Evolutionary conservation across 2,329 filamentous ascomycete genomes (phyloP).

Genomic region (Neofusicoccum sp.): DNA sequence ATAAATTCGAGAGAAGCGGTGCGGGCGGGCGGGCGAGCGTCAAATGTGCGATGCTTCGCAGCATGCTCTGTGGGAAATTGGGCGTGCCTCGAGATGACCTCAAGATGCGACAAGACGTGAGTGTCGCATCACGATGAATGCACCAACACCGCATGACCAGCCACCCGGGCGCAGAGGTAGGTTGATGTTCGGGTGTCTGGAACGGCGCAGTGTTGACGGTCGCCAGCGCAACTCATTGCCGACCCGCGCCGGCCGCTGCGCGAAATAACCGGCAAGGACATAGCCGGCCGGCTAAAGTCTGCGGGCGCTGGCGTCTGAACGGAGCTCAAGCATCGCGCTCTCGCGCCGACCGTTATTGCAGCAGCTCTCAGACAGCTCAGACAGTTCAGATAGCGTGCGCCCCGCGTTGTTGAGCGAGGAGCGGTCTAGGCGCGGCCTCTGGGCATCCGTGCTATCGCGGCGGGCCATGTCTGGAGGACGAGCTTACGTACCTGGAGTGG

Average conservation of each 20-base stretch:
- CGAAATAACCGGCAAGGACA: background rate
- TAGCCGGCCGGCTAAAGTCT: background rate
- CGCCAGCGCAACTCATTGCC: background rate
- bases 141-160: background rate
- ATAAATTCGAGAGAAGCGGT: background rate
- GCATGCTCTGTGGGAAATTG: background rate
- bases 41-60: background rate
- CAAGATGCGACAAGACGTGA: background rate
- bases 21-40: background rate
- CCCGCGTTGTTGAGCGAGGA: background rate
- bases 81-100: background rate
- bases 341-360: too few species aligned
- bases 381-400: background rate
- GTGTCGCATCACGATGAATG: background rate
- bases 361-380: too few species aligned
- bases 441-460: constrained; percentile 2
- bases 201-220: background rate
- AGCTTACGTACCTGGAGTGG: constrained; percentile 16
- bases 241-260: background rate
- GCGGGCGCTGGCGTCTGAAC: background rate
- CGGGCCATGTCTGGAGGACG: background rate
- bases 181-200: background rate
- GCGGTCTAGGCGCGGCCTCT: background rate
- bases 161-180: background rate
- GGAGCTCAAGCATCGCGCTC: too few species aligned